Percentiles rank a stretch among this genome's conserved stretches.
These are phyloP conservation scores for Panaeolus papilionaceus DNA, from an alignment of 768 basidiomycete species.

Conservation along the genomic window DNA sequence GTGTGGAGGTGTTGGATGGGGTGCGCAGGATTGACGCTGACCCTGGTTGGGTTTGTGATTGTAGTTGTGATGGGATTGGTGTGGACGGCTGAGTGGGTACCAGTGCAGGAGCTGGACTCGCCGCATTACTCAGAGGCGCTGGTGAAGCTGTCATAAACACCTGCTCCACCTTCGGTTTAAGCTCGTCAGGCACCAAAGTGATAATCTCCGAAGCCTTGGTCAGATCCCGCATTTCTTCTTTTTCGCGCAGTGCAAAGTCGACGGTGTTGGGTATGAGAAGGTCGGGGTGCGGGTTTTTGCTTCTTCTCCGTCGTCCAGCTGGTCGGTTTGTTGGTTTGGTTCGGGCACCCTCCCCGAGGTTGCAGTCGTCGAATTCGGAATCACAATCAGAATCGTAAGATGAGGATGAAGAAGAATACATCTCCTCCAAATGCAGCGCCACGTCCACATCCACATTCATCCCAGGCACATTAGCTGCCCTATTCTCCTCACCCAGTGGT, in stretches of 20 bases:
- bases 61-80: too few species aligned
- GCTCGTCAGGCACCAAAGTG: conserved; percentile 42
- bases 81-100: too few species aligned
- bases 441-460: conserved; percentile 33
- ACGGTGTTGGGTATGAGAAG: conserved; percentile 61
- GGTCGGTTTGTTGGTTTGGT: too few species aligned
- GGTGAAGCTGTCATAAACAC: neutral
- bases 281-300: conserved; percentile 16
- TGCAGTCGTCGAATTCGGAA: too few species aligned
- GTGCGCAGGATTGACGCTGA: neutral
- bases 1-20: conserved; percentile 22
- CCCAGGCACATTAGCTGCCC: conserved; percentile 17
- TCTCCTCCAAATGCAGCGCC: neutral
- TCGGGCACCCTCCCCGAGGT: too few species aligned
- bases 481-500: neutral
- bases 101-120: too few species aligned
- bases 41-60: neutral
- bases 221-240: conserved; percentile 89
- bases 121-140: too few species aligned
- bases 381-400: too few species aligned
- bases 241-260: conserved; percentile 83
- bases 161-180: neutral
- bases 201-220: conserved; percentile 85
- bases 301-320: neutral
- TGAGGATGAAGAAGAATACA: too few species aligned